Percentiles rank a stretch among this genome's conserved stretches.
Evolutionary conservation across 768 basidiomycete genomes (phyloP).

Genomic region (Suillus subaureus): DNA sequence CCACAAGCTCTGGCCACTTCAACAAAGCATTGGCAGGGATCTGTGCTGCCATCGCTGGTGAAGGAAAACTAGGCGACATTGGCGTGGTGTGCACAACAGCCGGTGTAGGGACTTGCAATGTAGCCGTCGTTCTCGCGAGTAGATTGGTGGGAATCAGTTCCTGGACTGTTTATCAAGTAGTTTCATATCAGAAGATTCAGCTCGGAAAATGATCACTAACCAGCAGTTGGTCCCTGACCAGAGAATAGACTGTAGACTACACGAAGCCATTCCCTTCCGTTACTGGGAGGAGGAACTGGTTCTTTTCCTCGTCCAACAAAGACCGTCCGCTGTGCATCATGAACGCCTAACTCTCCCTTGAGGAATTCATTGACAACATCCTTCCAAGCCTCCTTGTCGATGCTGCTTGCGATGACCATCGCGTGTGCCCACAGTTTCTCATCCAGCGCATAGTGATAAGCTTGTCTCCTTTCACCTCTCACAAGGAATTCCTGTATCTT

Average conservation of each 20-base stretch:
- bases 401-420: constrained; percentile 88
- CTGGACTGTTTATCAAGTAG: constrained; percentile 53
- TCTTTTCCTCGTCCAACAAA: constrained; percentile 24
- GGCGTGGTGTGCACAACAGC: constrained; percentile 49
- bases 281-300: constrained; percentile 29
- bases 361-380: constrained; percentile 88
- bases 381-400: constrained; percentile 94
- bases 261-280: constrained; percentile 72
- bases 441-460: constrained; percentile 86
- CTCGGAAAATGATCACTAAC: constrained; percentile 43
- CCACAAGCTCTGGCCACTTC: constrained; percentile 85
- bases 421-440: constrained; percentile 95
- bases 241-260: constrained; percentile 84
- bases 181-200: constrained; percentile 9
- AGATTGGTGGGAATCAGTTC: constrained; percentile 66
- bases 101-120: constrained; percentile 41
- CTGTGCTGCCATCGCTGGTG: constrained; percentile 41
- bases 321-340: constrained; percentile 27
- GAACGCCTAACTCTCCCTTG: constrained; percentile 65
- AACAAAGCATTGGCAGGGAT: constrained; percentile 66
- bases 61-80: constrained; percentile 62
- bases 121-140: constrained; percentile 42
- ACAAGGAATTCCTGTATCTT: constrained; percentile 80
- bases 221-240: constrained; percentile 76
- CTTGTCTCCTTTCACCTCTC: constrained; percentile 82